A percentile compares a stretch with the other conserved stretches of the same genome.
phyloP scores from a whole-genome alignment of 2,329 filamentous ascomycete genomes.

The Colletotrichum scovillei region DNA sequence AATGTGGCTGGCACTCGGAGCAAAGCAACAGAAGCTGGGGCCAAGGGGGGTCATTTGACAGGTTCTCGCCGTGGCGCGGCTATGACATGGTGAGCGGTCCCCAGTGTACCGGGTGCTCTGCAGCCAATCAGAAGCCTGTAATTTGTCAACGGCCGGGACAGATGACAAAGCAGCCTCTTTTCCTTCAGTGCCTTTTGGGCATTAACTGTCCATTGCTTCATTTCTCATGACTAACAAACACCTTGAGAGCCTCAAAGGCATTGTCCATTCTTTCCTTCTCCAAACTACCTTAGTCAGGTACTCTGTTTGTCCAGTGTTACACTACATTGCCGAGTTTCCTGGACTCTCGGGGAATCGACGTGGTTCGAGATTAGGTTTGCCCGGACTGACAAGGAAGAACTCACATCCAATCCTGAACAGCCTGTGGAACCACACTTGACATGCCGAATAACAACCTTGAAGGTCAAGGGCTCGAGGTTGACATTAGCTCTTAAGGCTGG shows the following conservation, averaged over 20 bases:
- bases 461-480: background rate
- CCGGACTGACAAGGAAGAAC: background rate
- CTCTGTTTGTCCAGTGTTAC: background rate
- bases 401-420: background rate
- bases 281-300: background rate
- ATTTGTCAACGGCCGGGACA: slow-evolving; percentile 24
- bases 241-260: background rate
- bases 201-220: background rate
- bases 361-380: background rate
- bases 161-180: slow-evolving; percentile 30
- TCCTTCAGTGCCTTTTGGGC: background rate
- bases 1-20: slow-evolving; percentile 17
- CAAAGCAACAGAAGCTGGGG: slow-evolving; percentile 24
- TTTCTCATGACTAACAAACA: background rate
- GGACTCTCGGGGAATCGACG: background rate
- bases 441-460: background rate
- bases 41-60: slow-evolving; percentile 30
- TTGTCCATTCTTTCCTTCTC: slow-evolving; percentile 1
- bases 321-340: no score
- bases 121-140: slow-evolving; percentile 19
- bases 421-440: background rate
- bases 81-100: slow-evolving; percentile 29
- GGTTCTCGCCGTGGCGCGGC: slow-evolving; percentile 31
- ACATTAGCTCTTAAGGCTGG: background rate
- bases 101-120: background rate